Base-by-base conservation (phyloP, 495 filamentous ascomycete species). In the Rusavskia elegans region DNA sequence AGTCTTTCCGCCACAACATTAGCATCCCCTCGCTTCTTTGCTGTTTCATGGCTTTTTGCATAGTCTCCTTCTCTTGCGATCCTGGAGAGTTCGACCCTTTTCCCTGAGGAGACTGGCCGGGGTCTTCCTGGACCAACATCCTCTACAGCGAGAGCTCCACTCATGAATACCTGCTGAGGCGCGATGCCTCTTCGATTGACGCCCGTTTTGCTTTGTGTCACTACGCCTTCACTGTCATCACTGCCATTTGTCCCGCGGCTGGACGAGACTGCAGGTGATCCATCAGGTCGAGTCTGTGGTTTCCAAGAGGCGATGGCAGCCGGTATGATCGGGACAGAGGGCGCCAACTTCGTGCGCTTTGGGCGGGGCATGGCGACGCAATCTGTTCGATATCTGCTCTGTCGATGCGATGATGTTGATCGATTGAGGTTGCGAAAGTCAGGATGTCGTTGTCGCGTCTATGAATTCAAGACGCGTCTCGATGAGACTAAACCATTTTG, bases 161-260 rank as follows among this genome's bases (percentile, higher is more conserved):
- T 59, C 59, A 61, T 61, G 42, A 44, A 53, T 32, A 53, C 59
- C 23, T 45, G 23, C 44, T 49, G 50, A 25, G 49, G 30, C 44
- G 44, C 50, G 7, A 45, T 14, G 1, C 32, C 29, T 41, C 25
- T 37, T 8, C 45, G 39, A 29, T 46, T 46, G 20, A 45, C 23
- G 4, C 16, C 23, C 13, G 40, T 40, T 37, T 40, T 51, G 8
- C 48, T 57, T 19, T 40, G 49, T 14, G 45, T 53, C 8, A 61
- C 52, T n/a, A 61, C 25, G n/a, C 54, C 57, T 54, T 61, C 59
- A n/a, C 56, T 59, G 52, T 56, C 54, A 45, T 59, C 54, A 23
- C 59, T 61, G 29, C 36, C 42, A 29, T 51, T 51, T 5, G 55
- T 57, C 17, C 42, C 51, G 52, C 54, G 57, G 19, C 50, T 55